A percentile compares a stretch with the other conserved stretches of the same genome.
Conservation (phyloP, 345 rosid species). For the Sisymbrium altissimum region DNA sequence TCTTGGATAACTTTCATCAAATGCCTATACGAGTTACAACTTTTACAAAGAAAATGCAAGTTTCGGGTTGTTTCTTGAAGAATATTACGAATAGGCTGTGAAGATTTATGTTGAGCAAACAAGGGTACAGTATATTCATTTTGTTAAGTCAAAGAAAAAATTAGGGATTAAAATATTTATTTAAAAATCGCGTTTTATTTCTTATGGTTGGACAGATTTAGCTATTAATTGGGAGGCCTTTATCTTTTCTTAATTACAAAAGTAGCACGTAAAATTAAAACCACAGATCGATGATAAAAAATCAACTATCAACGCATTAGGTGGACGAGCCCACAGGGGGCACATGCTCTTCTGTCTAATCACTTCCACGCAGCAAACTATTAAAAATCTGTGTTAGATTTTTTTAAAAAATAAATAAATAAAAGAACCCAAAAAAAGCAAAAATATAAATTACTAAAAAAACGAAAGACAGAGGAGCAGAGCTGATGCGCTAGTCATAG, state of each 20-base stretch:
- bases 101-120: background rate
- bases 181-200: background rate
- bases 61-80: background rate
- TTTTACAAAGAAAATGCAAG: background rate
- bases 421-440: background rate
- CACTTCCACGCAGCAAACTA: slow-evolving; percentile 10
- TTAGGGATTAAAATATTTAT: too few species aligned
- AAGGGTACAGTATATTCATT: too few species aligned
- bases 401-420: background rate
- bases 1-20: background rate
- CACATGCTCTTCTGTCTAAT: slow-evolving; percentile 7
- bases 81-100: background rate
- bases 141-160: too few species aligned
- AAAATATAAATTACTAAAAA: background rate
- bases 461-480: slow-evolving; percentile 12
- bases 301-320: too few species aligned
- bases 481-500: slow-evolving; percentile 8
- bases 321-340: too few species aligned
- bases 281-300: background rate
- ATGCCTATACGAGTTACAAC: background rate
- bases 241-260: background rate
- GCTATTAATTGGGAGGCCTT: background rate
- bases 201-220: background rate
- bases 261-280: background rate
- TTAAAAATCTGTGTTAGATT: background rate